Percentiles rank a stretch among this genome's conserved stretches.
Evolutionary conservation across 169 alveolate species (phyloP).

Genomic region (Plasmodium inui): DNA sequence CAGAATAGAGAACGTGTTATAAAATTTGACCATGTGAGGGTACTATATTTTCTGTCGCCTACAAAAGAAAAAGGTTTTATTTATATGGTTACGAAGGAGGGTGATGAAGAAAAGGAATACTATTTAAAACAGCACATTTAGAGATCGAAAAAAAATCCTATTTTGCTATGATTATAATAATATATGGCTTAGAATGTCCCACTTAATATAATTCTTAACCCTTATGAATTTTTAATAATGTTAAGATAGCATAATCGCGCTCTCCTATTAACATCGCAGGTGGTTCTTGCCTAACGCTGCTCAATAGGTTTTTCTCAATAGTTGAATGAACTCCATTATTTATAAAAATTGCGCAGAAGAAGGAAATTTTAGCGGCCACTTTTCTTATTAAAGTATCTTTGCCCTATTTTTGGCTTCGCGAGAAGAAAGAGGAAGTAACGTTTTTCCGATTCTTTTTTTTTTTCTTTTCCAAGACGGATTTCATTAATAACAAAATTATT

Average conservation of each 20-base stretch:
- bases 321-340: not conserved
- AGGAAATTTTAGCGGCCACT: not conserved
- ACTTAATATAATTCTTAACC: no score
- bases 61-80: no score
- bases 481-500: not conserved
- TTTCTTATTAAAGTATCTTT: no score
- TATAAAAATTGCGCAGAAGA: not conserved
- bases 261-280: not conserved
- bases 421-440: not conserved
- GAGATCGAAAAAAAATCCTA: not conserved
- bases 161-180: not conserved
- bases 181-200: not conserved
- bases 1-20: no score
- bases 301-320: not conserved
- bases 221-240: no score
- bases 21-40: not conserved
- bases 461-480: not conserved
- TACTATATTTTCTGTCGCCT: not conserved
- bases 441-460: no score
- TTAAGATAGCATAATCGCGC: not conserved
- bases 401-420: not conserved
- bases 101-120: not conserved
- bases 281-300: no score
- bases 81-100: not conserved
- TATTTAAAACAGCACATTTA: no score